A percentile compares a stretch with the other conserved stretches of the same genome.
Evolutionary conservation across 148 eudicot species (phyloP).

Genomic region (Mesembryanthemum crystallinum): DNA sequence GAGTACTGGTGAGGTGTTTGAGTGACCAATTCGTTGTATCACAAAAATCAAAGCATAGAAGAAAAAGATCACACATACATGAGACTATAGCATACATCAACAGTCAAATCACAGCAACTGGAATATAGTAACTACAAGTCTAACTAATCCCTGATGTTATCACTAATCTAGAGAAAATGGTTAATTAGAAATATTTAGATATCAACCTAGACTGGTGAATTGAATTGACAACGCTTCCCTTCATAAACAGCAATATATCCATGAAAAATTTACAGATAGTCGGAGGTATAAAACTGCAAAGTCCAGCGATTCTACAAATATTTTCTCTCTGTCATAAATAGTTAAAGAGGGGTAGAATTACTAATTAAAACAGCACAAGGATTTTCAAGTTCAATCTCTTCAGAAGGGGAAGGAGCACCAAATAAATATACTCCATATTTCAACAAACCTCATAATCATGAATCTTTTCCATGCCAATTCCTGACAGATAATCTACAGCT

Average conservation of each 20-base stretch:
- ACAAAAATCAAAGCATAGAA: background rate
- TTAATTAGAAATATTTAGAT: background rate
- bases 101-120: background rate
- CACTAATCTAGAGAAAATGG: background rate
- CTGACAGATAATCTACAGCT: constrained; percentile 89
- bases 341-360: background rate
- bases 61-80: too few relatives aligned
- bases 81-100: too few relatives aligned
- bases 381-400: background rate
- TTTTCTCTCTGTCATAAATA: background rate
- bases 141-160: too few relatives aligned
- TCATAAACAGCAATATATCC: background rate
- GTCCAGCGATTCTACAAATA: background rate
- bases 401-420: background rate
- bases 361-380: background rate
- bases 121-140: too few relatives aligned
- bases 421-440: background rate
- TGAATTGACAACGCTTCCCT: background rate
- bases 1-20: background rate
- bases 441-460: constrained; percentile 85
- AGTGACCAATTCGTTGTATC: background rate
- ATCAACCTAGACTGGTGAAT: background rate
- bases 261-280: background rate
- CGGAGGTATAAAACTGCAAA: background rate
- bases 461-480: constrained; percentile 92